phyloP scores from a whole-genome alignment of 2,329 filamentous ascomycete genomes.

The Hypoxylon rubiginosum region DNA sequence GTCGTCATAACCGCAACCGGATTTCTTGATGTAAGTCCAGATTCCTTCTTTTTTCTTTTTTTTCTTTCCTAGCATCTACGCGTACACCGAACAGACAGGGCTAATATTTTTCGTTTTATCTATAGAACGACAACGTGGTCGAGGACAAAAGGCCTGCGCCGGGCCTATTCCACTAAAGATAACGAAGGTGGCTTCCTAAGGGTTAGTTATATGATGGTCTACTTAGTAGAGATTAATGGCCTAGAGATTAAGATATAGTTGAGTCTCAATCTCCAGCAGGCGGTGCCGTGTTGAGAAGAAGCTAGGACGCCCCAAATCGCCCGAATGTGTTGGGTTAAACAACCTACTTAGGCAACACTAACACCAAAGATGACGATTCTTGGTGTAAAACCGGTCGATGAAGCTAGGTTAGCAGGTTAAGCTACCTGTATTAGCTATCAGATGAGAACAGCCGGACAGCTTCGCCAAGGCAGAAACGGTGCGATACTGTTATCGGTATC shows the following conservation, averaged over 20 bases:
- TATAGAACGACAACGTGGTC: constrained; percentile 44
- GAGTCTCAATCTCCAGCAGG: background rate
- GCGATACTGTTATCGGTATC: background rate
- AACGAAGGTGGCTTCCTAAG: background rate
- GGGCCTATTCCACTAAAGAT: constrained; percentile 47
- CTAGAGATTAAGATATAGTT: constrained; percentile 13
- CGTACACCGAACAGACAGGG: constrained; percentile 5
- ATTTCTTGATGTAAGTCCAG: constrained; percentile 80
- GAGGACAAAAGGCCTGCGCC: constrained; percentile 41
- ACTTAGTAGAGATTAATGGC: too few species aligned
- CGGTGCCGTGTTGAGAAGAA: constrained; percentile 4
- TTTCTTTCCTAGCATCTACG: background rate
- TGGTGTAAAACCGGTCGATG: constrained; percentile 2
- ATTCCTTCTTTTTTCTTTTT: constrained; percentile 9
- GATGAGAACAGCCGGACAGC: background rate
- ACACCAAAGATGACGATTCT: background rate
- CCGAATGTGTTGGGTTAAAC: background rate
- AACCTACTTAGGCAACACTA: background rate
- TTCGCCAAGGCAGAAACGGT: constrained; percentile 10
- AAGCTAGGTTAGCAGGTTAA: background rate
- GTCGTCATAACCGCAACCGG: constrained; percentile 84
- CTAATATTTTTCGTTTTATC: constrained; percentile 32
- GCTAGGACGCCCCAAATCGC: background rate
- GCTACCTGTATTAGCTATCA: background rate
- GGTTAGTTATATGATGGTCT: constrained; percentile 3